These are phyloP conservation scores for Coniella lustricola DNA, from an alignment of 2,329 filamentous ascomycete genomes.

Conservation along the genomic window DNA sequence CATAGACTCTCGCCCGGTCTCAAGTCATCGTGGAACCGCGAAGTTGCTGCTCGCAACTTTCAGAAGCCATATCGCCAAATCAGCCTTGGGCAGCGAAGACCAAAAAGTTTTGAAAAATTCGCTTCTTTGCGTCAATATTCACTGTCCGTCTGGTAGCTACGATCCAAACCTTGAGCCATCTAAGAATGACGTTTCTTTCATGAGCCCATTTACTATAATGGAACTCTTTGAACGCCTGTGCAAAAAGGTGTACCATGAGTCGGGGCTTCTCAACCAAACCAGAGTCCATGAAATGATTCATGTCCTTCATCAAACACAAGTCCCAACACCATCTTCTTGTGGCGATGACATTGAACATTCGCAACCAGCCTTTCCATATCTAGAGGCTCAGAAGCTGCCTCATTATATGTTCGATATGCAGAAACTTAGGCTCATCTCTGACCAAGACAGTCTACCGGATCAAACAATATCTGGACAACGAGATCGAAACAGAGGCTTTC, in stretches of 20 bases:
- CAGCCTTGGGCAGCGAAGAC: slow-evolving; percentile 19
- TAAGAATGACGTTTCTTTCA: slow-evolving; percentile 67
- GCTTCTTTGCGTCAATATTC: slow-evolving; percentile 59
- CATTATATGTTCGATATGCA: no score
- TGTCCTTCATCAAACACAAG: background rate
- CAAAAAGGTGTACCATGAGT: slow-evolving; percentile 29
- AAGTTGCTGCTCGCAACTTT: slow-evolving; percentile 53
- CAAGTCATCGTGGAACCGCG: slow-evolving; percentile 43
- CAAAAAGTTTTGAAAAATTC: slow-evolving; percentile 36
- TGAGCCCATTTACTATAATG: slow-evolving; percentile 40
- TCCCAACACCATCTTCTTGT: slow-evolving; percentile 20
- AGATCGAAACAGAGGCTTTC: background rate
- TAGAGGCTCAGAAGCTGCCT: background rate
- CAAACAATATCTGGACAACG: background rate
- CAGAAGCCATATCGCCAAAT: slow-evolving; percentile 39
- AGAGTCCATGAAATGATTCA: slow-evolving; percentile 5
- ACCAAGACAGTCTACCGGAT: background rate
- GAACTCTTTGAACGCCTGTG: slow-evolving; percentile 41
- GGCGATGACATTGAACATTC: slow-evolving; percentile 28
- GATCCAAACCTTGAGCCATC: slow-evolving; percentile 65
- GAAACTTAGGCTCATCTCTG: no score
- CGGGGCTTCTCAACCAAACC: background rate
- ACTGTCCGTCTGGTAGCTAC: slow-evolving; percentile 55
- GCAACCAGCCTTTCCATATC: no score
- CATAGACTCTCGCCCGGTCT: slow-evolving; percentile 61